Evolutionary conservation across 2,329 filamentous ascomycete species (phyloP), one percentile per base, ranked within the genome.

Genomic region (Cordyceps cateniannulata): DNA sequence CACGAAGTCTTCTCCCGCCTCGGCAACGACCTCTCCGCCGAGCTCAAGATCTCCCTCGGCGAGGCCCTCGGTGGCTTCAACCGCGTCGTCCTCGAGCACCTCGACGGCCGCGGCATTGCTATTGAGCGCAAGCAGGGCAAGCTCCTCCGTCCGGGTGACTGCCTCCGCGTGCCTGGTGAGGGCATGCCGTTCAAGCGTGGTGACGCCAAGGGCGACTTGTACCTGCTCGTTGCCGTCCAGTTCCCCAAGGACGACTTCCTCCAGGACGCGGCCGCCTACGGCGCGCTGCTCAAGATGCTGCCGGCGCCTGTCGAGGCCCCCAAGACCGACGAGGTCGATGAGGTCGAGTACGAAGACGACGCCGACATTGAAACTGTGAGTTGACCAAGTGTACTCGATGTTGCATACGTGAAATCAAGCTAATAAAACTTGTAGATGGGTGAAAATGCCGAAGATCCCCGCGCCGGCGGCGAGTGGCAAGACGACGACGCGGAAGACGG

Each of bases 141-240:
- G 72, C 81, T 98, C 56, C 76, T 99, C 40, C 85, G 86, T 27
- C 93, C 95, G 0, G 88, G 87, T 27, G 90, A 99, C 71, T 84
- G 93, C 8, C 81, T 99, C 67, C 96, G 92, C 78, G 79, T 99
- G 1, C 75, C 81, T 2, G 92, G 91, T 27, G 95, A 99, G 77
- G 95, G 95, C 63, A 99, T 99, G 95, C 95, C 95, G 2, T 75
- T 87, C 67, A 97, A 97, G 81, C 86, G 87, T 61, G 90, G 88
- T 64, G 95, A 99, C 44, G 70, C 78, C 5, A 91, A 86, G 71
- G 95, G 95, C 48, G 92, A 98, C 69, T 78, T 99, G 20, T 99
- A 93, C 75, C 80, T 99, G 47, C 78, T 89, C 42, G 87, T 97
- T 65, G 87, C 95, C 68, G 83, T 99, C 64, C 84, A 91, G 59